A percentile compares a stretch with the other conserved stretches of the same genome.
Conservation (phyloP, 2,329 filamentous ascomycete genomes). For the Trichoderma sp. region DNA sequence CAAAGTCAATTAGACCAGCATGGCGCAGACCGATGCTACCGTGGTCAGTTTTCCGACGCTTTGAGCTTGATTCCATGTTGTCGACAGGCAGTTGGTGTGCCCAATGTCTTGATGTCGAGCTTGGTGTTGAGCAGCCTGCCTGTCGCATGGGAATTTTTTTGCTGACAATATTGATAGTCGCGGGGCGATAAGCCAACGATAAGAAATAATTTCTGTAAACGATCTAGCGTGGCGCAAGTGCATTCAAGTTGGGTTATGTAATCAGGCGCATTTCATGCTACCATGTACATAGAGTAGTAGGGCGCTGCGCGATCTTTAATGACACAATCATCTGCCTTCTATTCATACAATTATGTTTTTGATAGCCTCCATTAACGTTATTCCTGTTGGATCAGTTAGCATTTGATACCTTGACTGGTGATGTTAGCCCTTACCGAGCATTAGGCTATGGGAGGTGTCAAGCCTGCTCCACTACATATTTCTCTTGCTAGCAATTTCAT, state of each 20-base stretch:
- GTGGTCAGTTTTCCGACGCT: constrained; percentile 53
- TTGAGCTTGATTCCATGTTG: constrained; percentile 50
- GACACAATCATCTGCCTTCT: neutral
- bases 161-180: constrained; percentile 7
- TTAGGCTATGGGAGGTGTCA: neutral
- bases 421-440: neutral
- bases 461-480: neutral
- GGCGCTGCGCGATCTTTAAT: neutral
- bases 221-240: neutral
- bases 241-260: neutral
- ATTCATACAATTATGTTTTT: neutral
- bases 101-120: constrained; percentile 3
- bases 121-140: constrained; percentile 16
- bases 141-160: constrained; percentile 22
- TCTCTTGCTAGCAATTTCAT: neutral
- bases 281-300: too few species aligned
- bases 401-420: neutral
- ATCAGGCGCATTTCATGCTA: too few species aligned
- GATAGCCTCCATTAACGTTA: neutral
- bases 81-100: neutral
- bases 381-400: neutral
- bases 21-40: constrained; percentile 39
- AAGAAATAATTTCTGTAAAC: neutral
- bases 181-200: constrained; percentile 34
- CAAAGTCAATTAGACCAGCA: constrained; percentile 44